Evolutionary conservation across 805 yeast species (phyloP).

Genomic region (Yarrowia deformans): DNA sequence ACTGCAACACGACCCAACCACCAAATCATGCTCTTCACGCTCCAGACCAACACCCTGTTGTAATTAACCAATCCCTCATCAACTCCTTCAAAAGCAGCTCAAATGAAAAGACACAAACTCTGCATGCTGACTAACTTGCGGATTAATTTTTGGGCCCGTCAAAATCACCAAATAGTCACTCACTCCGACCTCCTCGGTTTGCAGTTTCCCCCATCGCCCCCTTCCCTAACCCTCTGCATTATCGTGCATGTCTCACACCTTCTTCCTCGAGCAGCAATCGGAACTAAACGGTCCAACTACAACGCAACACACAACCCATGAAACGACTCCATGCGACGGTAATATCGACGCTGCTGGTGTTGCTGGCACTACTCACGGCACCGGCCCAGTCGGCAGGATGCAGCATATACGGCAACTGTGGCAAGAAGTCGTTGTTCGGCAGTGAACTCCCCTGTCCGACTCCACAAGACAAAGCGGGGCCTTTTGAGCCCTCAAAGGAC

Average conservation of each 20-base stretch:
- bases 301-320: background rate
- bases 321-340: background rate
- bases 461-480: constrained; percentile 48
- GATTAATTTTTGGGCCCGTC: no score
- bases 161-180: no score
- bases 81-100: no score
- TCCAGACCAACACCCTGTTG: no score
- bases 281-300: background rate
- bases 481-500: constrained; percentile 59
- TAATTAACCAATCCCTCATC: no score
- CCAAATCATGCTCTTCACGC: no score
- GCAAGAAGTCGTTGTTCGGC: constrained; percentile 81
- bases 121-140: no score
- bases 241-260: constrained; percentile 30
- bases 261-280: background rate
- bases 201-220: background rate
- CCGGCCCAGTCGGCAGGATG: constrained; percentile 43
- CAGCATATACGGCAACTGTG: constrained; percentile 61
- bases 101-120: no score
- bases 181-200: no score
- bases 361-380: background rate
- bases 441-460: constrained; percentile 79
- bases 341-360: background rate
- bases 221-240: constrained; percentile 32
- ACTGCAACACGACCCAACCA: no score